Evolutionary conservation across 2,329 filamentous ascomycete species (phyloP).

Genomic region (Diaporthe vexans): DNA sequence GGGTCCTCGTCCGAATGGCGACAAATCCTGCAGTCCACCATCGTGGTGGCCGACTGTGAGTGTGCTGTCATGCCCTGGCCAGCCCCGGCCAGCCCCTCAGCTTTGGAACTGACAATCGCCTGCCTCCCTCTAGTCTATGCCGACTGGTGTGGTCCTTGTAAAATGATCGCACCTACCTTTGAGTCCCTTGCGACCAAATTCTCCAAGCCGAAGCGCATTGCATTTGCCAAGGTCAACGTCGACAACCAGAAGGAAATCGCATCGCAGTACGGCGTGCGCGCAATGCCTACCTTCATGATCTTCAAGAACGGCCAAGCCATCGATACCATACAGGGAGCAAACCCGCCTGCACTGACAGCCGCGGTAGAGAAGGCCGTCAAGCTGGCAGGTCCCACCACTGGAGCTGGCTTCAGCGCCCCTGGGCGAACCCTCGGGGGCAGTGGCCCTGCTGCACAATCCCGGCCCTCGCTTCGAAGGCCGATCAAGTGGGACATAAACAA

Average conservation of each 20-base stretch:
- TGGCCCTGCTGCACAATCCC: conserved; percentile 44
- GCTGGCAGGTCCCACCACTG: conserved; percentile 59
- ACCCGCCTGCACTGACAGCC: conserved; percentile 80
- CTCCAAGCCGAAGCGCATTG: conserved; percentile 84
- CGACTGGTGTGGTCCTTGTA: conserved; percentile 95
- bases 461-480: conserved; percentile 45
- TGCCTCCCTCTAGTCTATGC: conserved; percentile 79
- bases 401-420: conserved; percentile 65
- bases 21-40: conserved; percentile 77
- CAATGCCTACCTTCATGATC: conserved; percentile 96
- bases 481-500: conserved; percentile 54
- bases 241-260: conserved; percentile 85
- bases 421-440: conserved; percentile 70
- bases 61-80: conserved; percentile 43
- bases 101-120: conserved; percentile 44
- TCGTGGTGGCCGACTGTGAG: conserved; percentile 90
- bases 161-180: conserved; percentile 90
- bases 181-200: conserved; percentile 86
- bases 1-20: conserved; percentile 79
- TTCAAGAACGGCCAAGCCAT: conserved; percentile 82
- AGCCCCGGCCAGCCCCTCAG: conserved; percentile 19
- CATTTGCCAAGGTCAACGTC: conserved; percentile 93
- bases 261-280: conserved; percentile 81
- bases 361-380: conserved; percentile 80
- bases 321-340: conserved; percentile 85